Conservation (phyloP, 2,329 filamentous ascomycete species). For the Colletotrichum coccodes region DNA sequence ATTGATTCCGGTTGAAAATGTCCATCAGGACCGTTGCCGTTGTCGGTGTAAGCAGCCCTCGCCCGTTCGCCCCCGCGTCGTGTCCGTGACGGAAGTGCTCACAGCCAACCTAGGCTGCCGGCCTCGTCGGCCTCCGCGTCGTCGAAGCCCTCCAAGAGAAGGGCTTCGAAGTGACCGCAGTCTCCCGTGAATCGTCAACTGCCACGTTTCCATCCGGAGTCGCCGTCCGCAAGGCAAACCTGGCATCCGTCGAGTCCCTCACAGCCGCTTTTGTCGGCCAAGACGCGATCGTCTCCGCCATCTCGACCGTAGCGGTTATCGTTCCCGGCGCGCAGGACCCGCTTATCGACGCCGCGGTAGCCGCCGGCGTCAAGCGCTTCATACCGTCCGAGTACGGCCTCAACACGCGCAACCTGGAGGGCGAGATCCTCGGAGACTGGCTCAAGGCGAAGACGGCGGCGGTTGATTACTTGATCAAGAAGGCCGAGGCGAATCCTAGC, state of each 20-base stretch:
- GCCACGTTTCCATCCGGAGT: constrained; percentile 17
- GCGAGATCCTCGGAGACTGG: constrained; percentile 36
- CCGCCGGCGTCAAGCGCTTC: constrained; percentile 64
- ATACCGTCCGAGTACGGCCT: constrained; percentile 61
- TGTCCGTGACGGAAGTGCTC: neutral
- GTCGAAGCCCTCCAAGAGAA: constrained; percentile 6
- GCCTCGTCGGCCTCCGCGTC: constrained; percentile 23
- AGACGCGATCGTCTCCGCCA: constrained; percentile 49
- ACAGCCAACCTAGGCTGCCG: constrained; percentile 2
- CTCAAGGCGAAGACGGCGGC: constrained; percentile 28
- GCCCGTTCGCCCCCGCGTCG: neutral
- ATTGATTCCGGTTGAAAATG: neutral
- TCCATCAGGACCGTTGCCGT: constrained; percentile 26
- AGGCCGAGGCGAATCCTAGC: constrained; percentile 23
- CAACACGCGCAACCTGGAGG: constrained; percentile 38
- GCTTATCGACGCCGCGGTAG: constrained; percentile 62
- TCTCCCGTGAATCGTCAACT: constrained; percentile 17
- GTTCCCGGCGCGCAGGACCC: constrained; percentile 54
- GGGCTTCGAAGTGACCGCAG: constrained; percentile 21
- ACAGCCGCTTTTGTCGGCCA: constrained; percentile 30
- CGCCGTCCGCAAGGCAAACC: constrained; percentile 18
- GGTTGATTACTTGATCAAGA: constrained; percentile 31
- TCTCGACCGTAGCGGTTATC: constrained; percentile 46
- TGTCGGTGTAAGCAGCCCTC: constrained; percentile 9
- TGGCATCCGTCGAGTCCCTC: constrained; percentile 17